Conservation (phyloP, 106 monocot species). For the Apostasia shenzhenica region DNA sequence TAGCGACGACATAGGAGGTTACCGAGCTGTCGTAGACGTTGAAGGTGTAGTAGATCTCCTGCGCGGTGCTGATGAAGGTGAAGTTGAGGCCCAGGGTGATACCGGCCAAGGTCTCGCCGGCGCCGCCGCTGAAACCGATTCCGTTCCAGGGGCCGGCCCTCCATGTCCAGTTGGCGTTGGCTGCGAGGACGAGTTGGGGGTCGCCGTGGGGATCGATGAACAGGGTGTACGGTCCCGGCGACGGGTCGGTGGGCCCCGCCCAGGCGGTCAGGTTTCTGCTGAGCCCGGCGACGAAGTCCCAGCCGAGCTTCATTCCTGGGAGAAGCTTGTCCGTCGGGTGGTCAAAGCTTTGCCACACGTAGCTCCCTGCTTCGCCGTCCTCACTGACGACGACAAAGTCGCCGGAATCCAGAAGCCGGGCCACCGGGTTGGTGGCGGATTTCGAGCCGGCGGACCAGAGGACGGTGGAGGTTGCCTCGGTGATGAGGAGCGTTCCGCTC, state of each 20-base stretch:
- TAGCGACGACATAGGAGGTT: background rate
- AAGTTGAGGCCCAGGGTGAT: background rate
- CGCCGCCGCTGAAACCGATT: constrained; percentile 1
- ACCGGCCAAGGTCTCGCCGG: background rate
- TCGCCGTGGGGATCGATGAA: background rate
- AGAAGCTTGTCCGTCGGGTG: constrained; percentile 13
- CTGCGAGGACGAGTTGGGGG: constrained; percentile 4
- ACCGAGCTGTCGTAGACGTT: background rate
- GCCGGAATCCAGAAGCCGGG: constrained; percentile 5
- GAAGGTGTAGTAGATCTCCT: constrained; percentile 3
- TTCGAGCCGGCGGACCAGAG: background rate
- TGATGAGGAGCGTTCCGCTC: constrained; percentile 5
- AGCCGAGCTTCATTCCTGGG: constrained; percentile 15
- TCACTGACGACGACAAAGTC: constrained; percentile 3
- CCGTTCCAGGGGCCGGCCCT: constrained; percentile 14
- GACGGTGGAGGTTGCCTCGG: background rate
- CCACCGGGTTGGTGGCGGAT: background rate
- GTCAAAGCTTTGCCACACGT: constrained; percentile 16
- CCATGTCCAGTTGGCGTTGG: background rate
- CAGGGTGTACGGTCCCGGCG: constrained; percentile 5
- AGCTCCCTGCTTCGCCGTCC: background rate
- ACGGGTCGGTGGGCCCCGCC: constrained; percentile 9
- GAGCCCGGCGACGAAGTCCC: background rate
- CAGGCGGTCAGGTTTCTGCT: constrained; percentile 12
- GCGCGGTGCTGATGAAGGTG: background rate